These are phyloP conservation scores for Hygrophorus pudorinus DNA, from an alignment of 768 basidiomycete species.

Conservation along the genomic window DNA sequence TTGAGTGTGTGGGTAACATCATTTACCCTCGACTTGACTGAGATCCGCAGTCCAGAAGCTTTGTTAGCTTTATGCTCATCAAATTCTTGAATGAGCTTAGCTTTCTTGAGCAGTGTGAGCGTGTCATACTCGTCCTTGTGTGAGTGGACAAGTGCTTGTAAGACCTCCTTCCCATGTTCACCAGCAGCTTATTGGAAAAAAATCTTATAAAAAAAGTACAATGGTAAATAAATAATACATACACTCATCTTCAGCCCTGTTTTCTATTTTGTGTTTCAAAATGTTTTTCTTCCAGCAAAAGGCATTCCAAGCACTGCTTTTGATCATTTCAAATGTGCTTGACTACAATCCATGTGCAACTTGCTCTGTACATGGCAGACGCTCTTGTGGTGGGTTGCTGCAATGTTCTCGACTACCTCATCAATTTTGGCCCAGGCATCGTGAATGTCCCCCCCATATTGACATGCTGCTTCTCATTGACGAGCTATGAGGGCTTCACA, in stretches of 20 bases:
- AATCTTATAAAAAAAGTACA: too few relatives aligned
- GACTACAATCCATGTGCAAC: background rate
- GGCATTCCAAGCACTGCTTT: too few relatives aligned
- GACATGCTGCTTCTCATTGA: background rate
- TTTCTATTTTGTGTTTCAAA: too few relatives aligned
- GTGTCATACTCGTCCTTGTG: too few relatives aligned
- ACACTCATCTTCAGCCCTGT: too few relatives aligned
- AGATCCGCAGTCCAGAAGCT: slow-evolving; percentile 3
- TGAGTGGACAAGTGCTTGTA: slow-evolving; percentile 4
- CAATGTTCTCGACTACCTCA: background rate
- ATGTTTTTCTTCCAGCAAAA: too few relatives aligned
- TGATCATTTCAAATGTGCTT: too few relatives aligned
- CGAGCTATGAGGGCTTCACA: background rate
- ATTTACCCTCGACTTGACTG: slow-evolving; percentile 6
- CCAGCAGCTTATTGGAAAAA: too few relatives aligned
- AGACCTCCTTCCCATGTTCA: background rate
- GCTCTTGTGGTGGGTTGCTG: background rate
- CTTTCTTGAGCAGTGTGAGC: slow-evolving; percentile 5
- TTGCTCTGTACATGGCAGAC: background rate
- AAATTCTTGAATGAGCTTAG: slow-evolving; percentile 6
- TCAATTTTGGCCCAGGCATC: background rate
- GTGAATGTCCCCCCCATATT: background rate
- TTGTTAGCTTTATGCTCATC: slow-evolving; percentile 8
- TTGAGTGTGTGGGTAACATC: slow-evolving; percentile 8
- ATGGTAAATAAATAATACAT: too few relatives aligned